These are phyloP conservation scores for Coemansia sp. DNA, from an alignment of 192 early-diverging fungal species.

Conservation along the genomic window DNA sequence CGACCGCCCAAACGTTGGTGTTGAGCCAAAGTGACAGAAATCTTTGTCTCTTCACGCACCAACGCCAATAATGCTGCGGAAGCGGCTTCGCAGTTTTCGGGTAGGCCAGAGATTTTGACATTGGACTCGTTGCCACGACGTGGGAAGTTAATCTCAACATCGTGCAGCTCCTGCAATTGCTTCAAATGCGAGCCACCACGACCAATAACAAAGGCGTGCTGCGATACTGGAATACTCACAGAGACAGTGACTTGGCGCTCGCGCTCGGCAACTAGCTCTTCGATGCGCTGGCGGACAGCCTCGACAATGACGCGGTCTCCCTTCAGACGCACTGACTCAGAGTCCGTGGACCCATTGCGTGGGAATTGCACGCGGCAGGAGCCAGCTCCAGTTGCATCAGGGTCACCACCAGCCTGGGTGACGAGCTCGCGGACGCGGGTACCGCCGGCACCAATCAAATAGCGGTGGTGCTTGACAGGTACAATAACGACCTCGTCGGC, in stretches of 20 bases:
- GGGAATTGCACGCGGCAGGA: constrained; percentile 69
- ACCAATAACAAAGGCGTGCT: constrained; percentile 85
- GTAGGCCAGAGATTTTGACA: constrained; percentile 63
- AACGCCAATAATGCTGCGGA: constrained; percentile 51
- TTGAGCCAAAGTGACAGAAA: constrained; percentile 59
- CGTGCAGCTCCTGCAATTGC: constrained; percentile 67
- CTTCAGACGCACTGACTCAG: constrained; percentile 64
- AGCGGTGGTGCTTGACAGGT: constrained; percentile 61
- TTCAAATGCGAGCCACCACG: constrained; percentile 72
- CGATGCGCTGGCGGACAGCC: constrained; percentile 44
- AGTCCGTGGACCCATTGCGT: constrained; percentile 28
- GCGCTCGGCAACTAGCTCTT: constrained; percentile 58
- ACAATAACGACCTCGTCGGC: constrained; percentile 57
- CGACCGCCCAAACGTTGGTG: constrained; percentile 62
- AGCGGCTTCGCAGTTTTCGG: constrained; percentile 59
- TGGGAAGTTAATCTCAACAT: constrained; percentile 69
- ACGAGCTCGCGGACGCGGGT: constrained; percentile 67
- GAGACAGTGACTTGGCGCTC: constrained; percentile 61
- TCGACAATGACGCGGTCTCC: constrained; percentile 65
- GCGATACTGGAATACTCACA: constrained; percentile 70
- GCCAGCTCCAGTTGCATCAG: constrained; percentile 56
- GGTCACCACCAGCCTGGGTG: constrained; percentile 59
- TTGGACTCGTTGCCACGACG: constrained; percentile 21
- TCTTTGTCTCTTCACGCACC: constrained; percentile 58
- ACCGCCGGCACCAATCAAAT: constrained; percentile 69